Conservation (phyloP, 2,329 filamentous ascomycete genomes). For the Hymenoscyphus repandus region DNA sequence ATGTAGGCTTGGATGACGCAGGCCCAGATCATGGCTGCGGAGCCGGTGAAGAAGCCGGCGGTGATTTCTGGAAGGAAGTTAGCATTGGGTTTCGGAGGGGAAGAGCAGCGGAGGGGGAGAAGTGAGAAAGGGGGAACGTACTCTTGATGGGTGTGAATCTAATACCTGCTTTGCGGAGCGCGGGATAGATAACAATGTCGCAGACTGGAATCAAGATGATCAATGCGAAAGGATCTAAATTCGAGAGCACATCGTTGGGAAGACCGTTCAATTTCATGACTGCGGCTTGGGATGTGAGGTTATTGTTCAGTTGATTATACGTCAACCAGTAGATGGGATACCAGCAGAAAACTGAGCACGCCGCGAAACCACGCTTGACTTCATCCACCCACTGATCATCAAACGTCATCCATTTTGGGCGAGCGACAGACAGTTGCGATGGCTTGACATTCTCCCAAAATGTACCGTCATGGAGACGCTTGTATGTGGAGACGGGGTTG, state of each 20-base stretch:
- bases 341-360: constrained; percentile 63
- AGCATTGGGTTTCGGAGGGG: neutral
- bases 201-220: constrained; percentile 70
- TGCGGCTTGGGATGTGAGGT: constrained; percentile 58
- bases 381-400: constrained; percentile 82
- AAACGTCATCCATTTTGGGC: constrained; percentile 72
- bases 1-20: constrained; percentile 56
- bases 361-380: constrained; percentile 62
- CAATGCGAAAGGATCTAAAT: constrained; percentile 70
- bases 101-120: neutral
- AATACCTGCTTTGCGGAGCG: constrained; percentile 57
- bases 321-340: constrained; percentile 49
- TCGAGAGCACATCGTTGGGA: constrained; percentile 73
- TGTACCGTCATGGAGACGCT: constrained; percentile 43
- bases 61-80: constrained; percentile 46
- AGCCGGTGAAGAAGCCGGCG: constrained; percentile 60
- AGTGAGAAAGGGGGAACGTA: neutral
- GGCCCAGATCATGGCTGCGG: constrained; percentile 54
- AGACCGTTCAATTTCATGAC: constrained; percentile 64
- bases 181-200: constrained; percentile 65
- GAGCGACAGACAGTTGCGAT: constrained; percentile 50
- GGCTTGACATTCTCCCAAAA: constrained; percentile 70
- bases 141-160: constrained; percentile 69
- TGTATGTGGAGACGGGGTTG: constrained; percentile 55
- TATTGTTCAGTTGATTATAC: constrained; percentile 57